Evolutionary conservation across 345 rosid genomes (phyloP).

Genomic region (Syzygium aqueum): DNA sequence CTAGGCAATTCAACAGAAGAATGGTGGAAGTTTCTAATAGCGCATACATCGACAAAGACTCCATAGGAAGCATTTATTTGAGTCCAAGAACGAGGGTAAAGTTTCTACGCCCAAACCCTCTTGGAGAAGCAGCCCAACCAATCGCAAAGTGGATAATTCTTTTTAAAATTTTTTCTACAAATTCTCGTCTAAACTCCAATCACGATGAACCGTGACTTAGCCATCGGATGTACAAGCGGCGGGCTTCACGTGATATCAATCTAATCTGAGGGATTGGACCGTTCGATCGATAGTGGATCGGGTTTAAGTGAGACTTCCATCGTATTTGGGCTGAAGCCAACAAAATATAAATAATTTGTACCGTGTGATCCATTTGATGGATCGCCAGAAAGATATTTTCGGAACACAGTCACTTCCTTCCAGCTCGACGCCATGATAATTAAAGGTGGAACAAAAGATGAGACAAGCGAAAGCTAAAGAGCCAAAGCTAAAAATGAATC

Average conservation of each 20-base stretch:
- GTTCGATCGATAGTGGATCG: not conserved
- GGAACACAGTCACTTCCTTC: not conserved
- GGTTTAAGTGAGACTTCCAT: not conserved
- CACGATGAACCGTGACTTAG: not conserved
- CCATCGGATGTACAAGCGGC: not conserved
- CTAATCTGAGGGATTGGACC: not conserved
- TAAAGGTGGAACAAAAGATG: not conserved
- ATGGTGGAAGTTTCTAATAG: not conserved
- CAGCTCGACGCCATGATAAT: not conserved
- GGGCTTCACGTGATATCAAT: not conserved
- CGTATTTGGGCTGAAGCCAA: not conserved
- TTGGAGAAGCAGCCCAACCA: too few relatives aligned
- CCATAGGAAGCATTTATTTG: not conserved
- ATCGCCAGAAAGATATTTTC: not conserved
- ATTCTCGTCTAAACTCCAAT: not conserved
- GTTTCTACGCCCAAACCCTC: not conserved
- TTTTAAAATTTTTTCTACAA: not conserved
- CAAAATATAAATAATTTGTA: not conserved
- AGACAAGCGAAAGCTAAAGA: not conserved
- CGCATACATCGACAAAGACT: not conserved
- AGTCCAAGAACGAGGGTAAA: not conserved
- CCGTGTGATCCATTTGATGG: not conserved
- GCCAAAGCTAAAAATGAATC: not conserved
- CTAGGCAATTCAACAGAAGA: not conserved
- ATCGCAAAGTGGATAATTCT: not conserved